Conservation (phyloP, 2,329 filamentous ascomycete genomes). For the Epichloe gansuensis region DNA sequence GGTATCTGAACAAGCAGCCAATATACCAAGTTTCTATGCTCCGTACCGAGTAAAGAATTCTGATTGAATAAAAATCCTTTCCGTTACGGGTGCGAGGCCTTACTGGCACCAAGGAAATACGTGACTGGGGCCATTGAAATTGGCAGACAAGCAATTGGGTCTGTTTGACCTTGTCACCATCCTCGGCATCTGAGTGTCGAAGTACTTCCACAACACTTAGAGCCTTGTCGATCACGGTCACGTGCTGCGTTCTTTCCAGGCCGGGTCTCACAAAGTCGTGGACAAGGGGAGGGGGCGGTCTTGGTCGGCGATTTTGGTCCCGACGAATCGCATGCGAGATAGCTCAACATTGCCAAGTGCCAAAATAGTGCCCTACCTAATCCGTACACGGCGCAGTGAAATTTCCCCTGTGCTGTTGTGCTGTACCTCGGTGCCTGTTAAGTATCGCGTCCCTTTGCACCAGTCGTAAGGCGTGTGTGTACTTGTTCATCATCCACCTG, state of each 20-base stretch:
- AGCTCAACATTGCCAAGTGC: not conserved
- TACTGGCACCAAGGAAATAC: too few relatives aligned
- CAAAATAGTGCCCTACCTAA: too few relatives aligned
- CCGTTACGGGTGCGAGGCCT: too few relatives aligned
- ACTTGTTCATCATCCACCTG: conserved; percentile 2
- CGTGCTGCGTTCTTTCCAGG: conserved; percentile 2
- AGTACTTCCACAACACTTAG: too few relatives aligned
- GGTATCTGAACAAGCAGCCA: too few relatives aligned
- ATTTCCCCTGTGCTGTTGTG: conserved; percentile 13
- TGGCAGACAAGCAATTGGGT: too few relatives aligned
- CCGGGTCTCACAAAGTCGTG: not conserved
- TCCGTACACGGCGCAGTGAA: conserved; percentile 11
- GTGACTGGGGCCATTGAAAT: too few relatives aligned
- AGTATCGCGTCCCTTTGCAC: not conserved
- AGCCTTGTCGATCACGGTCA: not conserved
- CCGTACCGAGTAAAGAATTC: too few relatives aligned
- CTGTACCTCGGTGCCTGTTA: not conserved
- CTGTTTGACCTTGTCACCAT: too few relatives aligned
- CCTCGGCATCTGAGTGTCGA: too few relatives aligned
- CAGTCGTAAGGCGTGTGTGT: not conserved
- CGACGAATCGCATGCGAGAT: conserved; percentile 22
- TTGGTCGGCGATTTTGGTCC: conserved; percentile 1
- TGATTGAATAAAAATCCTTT: too few relatives aligned
- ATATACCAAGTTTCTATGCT: too few relatives aligned
- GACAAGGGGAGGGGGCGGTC: not conserved